phyloP scores from a whole-genome alignment of 2,329 filamentous ascomycete genomes.

The Sphaerulina musiva region DNA sequence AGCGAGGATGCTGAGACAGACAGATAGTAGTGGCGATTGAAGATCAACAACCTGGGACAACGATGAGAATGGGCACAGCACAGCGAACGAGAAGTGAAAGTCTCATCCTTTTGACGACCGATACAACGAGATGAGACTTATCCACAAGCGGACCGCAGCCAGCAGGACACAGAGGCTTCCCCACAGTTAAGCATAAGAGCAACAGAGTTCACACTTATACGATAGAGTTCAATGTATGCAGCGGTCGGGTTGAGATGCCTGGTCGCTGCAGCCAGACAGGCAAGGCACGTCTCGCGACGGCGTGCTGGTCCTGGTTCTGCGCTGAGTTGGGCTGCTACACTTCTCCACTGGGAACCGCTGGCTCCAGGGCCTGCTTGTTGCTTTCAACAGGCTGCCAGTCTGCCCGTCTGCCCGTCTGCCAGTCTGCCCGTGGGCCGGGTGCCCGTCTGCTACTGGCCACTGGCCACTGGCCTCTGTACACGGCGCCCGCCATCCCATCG shows the following conservation, averaged over 20 bases:
- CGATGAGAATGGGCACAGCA: not conserved
- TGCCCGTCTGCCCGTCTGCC: too few species aligned
- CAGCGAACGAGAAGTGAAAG: not conserved
- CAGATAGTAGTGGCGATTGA: not conserved
- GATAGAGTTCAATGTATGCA: constrained; percentile 26
- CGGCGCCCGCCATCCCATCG: not conserved
- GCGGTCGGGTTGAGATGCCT: constrained; percentile 23
- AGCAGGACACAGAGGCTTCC: constrained; percentile 8
- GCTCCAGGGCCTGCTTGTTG: constrained; percentile 12
- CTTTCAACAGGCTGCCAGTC: too few species aligned
- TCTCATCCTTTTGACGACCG: not conserved
- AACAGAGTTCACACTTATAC: constrained; percentile 27
- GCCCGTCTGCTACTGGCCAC: too few species aligned
- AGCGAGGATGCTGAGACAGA: not conserved
- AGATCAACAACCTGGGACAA: not conserved
- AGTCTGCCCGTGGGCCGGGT: too few species aligned
- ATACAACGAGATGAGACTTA: not conserved
- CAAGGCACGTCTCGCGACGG: constrained; percentile 13
- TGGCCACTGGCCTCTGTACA: too few species aligned
- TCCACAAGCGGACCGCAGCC: not conserved
- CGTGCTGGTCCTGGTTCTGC: constrained; percentile 3
- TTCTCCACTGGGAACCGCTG: constrained; percentile 15
- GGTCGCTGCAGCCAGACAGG: constrained; percentile 11
- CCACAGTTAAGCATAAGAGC: constrained; percentile 31
- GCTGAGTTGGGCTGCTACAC: constrained; percentile 6